Evolutionary conservation across 23 red algal genomes (phyloP).

Genomic region (Chondrus crispus): DNA sequence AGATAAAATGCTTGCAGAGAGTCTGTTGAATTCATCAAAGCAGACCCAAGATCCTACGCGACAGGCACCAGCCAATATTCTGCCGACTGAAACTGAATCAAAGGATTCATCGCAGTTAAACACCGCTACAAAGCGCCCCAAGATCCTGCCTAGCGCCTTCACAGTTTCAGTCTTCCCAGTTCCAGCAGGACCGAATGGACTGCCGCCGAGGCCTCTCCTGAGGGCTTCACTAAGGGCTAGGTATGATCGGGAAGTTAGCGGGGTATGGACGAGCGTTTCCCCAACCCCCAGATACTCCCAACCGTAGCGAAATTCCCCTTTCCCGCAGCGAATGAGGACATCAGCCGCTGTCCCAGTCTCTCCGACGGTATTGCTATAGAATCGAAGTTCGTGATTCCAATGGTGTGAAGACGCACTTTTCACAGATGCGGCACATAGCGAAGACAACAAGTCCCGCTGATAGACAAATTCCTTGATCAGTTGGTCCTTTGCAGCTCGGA

Average conservation of each 20-base stretch:
- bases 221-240: conserved; percentile 47
- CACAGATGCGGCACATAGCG: not conserved
- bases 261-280: conserved; percentile 55
- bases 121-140: conserved; percentile 58
- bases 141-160: conserved; percentile 55
- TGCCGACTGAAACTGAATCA: conserved; percentile 63
- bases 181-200: conserved; percentile 63
- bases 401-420: not conserved
- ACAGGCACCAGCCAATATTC: conserved; percentile 67
- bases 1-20: conserved; percentile 54
- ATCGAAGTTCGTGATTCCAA: conserved; percentile 43
- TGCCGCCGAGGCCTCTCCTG: conserved; percentile 42
- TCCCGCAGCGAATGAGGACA: not conserved
- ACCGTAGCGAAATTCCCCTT: conserved; percentile 35
- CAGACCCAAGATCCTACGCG: conserved; percentile 60
- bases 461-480: conserved; percentile 69
- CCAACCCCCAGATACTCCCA: conserved; percentile 75
- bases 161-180: conserved; percentile 80
- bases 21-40: conserved; percentile 80
- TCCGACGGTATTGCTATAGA: not conserved
- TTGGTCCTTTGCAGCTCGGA: conserved; percentile 9
- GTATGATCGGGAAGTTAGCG: conserved; percentile 49
- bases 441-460: conserved; percentile 36
- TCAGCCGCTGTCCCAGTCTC: not conserved
- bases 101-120: conserved; percentile 81